phyloP scores from a whole-genome alignment of 257 asterid genomes.

The Eustoma russellianum region DNA sequence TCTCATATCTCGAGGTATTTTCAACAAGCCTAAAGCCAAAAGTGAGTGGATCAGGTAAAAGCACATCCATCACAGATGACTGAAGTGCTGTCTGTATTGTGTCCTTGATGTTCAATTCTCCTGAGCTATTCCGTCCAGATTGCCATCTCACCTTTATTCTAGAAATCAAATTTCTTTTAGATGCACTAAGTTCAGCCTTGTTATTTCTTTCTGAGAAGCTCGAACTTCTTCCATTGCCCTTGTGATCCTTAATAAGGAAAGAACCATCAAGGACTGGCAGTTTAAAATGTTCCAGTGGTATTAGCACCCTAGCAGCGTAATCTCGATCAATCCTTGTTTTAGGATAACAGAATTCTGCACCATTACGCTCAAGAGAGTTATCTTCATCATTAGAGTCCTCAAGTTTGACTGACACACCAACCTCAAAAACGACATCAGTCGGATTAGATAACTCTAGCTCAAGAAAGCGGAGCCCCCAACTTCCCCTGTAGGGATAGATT shows the following conservation, averaged over 20 bases:
- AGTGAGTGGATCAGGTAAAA: slow-evolving; percentile 92
- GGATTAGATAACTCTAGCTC: slow-evolving; percentile 93
- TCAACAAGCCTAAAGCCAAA: slow-evolving; percentile 85
- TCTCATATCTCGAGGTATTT: slow-evolving; percentile 18
- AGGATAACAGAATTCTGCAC: slow-evolving; percentile 51
- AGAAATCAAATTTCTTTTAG: slow-evolving; percentile 74
- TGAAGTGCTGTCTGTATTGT: slow-evolving; percentile 91
- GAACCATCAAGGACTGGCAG: slow-evolving; percentile 90
- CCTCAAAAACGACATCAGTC: slow-evolving; percentile 91
- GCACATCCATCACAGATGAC: slow-evolving; percentile 91
- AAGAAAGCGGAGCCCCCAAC: slow-evolving; percentile 98
- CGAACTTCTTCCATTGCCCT: slow-evolving; percentile 34
- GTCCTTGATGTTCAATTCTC: slow-evolving; percentile 87
- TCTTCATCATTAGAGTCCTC: slow-evolving; percentile 41
- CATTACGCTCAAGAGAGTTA: slow-evolving; percentile 14
- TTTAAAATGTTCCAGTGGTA: slow-evolving; percentile 94
- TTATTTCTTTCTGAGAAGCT: slow-evolving; percentile 76
- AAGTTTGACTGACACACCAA: slow-evolving; percentile 71
- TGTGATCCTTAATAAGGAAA: slow-evolving; percentile 52
- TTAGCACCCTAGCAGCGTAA: slow-evolving; percentile 82
- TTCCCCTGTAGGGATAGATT: slow-evolving; percentile 97
- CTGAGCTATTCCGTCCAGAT: slow-evolving; percentile 96
- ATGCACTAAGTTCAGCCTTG: slow-evolving; percentile 76
- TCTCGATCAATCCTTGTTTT: slow-evolving; percentile 95
- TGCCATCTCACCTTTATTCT: slow-evolving; percentile 93